Percentiles rank a stretch among this genome's conserved stretches.
Evolutionary conservation across 495 filamentous ascomycete species (phyloP).

Genomic region (Penicillium longicatenatum): DNA sequence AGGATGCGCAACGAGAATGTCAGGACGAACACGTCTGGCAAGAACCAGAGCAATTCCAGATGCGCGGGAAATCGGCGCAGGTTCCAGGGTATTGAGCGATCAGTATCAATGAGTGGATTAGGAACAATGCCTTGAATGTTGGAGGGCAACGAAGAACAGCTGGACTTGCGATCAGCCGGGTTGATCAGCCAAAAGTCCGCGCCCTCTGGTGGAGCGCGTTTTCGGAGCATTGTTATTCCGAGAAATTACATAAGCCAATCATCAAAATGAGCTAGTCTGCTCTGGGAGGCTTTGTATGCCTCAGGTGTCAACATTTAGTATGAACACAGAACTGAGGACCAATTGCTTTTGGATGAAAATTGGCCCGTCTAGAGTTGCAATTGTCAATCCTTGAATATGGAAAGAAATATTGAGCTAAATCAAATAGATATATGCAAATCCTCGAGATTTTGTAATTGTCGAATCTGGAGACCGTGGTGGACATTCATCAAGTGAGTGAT

Average conservation of each 20-base stretch:
- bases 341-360: background rate
- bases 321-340: background rate
- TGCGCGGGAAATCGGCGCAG: slow-evolving; percentile 2
- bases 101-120: slow-evolving; percentile 11
- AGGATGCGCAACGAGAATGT: slow-evolving; percentile 22
- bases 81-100: slow-evolving; percentile 6
- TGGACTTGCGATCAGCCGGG: slow-evolving; percentile 30
- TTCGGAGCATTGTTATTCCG: background rate
- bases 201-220: slow-evolving; percentile 27
- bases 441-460: too few species aligned
- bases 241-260: background rate
- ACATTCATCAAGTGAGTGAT: background rate
- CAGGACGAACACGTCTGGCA: background rate
- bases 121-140: slow-evolving; percentile 24
- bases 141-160: slow-evolving; percentile 18
- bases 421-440: too few species aligned
- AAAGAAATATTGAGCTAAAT: too few species aligned
- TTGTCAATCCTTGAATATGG: background rate
- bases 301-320: background rate
- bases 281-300: background rate
- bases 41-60: background rate
- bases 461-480: background rate
- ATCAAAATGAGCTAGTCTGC: background rate
- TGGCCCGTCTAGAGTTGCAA: background rate
- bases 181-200: slow-evolving; percentile 38